Base-by-base conservation (phyloP, 306 rosid genomes). In the Fagus sylvatica region DNA sequence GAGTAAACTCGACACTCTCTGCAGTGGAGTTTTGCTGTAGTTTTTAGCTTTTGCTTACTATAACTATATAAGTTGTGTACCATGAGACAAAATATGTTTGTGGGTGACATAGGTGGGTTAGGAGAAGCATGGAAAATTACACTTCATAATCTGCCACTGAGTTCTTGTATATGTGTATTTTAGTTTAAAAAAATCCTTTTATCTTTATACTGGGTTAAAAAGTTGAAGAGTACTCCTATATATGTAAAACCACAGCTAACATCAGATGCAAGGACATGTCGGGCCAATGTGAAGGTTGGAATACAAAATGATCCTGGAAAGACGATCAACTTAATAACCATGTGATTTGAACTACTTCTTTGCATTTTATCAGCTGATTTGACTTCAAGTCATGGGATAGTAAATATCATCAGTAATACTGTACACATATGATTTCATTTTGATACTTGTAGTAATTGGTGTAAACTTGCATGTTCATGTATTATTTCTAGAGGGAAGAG, bases 241-340 rank as follows among this genome's bases (percentile, higher is more conserved):
- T 94, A 94, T 51, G 92, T 94, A 79, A 89, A n/a, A 87, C 98
- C 97, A 37, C 98, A 92, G 87, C 82, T 94, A 74, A 92, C 96
- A n/a, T 92, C 96, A 22, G 0, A 22, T 22, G 28, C 28, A 22
- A 22, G 28, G 28, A 22, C 28, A 22, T 22, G 28, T 22, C 0
- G 28, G 28, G 28, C 28, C 28, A 22, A 22, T 22, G 28, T 22
- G 28, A 22, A 22, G 28, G 28, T 22, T 22, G 28, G 28, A 22
- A 22, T 22, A 22, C 28, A 22, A 22, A 22, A 22, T 22, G 28
- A 22, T 22, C 28, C 28, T 22, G 28, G 28, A 22, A 22, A 22
- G 28, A 22, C 28, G 28, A 22, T 22, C 28, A 0, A 22, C 28
- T 22, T 22, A 22, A 22, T 22, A 22, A 0, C 28, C 28, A 22